Evolutionary conservation across 2,329 filamentous ascomycete genomes (phyloP).

Genomic region (Aspergillus udagawae): DNA sequence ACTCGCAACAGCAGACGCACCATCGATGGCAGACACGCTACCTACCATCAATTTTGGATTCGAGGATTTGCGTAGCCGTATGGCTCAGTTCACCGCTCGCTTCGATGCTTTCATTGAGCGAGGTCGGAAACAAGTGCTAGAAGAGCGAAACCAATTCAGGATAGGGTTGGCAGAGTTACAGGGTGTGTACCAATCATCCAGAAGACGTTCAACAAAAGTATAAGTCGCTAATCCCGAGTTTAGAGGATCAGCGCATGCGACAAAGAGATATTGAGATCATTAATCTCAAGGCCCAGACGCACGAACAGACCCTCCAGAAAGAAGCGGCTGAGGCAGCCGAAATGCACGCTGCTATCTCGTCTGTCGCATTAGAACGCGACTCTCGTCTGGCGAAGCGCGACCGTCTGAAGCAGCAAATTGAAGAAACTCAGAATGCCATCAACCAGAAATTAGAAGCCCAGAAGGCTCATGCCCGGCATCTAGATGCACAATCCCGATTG

Average conservation of each 20-base stretch:
- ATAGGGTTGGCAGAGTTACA: constrained; percentile 86
- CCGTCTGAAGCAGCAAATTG: constrained; percentile 53
- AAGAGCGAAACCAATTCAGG: constrained; percentile 91
- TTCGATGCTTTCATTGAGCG: constrained; percentile 95
- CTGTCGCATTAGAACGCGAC: constrained; percentile 54
- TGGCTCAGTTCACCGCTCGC: constrained; percentile 83
- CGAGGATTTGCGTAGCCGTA: constrained; percentile 89
- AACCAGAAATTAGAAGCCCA: constrained; percentile 44
- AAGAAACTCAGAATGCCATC: constrained; percentile 45
- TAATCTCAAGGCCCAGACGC: constrained; percentile 52
- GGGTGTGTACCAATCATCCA: constrained; percentile 51
- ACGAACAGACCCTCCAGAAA: constrained; percentile 54
- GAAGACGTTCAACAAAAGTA: constrained; percentile 1
- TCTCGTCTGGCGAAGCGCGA: constrained; percentile 53
- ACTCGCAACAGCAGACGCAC: constrained; percentile 48
- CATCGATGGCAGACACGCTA: constrained; percentile 63
- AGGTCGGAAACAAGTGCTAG: constrained; percentile 80
- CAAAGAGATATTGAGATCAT: constrained; percentile 80
- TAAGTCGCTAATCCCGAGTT: constrained; percentile 1
- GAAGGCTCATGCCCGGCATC: constrained; percentile 56
- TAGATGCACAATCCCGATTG: constrained; percentile 79
- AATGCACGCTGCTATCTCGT: constrained; percentile 58
- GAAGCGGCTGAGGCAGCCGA: constrained; percentile 60
- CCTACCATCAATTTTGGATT: constrained; percentile 94
- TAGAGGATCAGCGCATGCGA: constrained; percentile 89